Base-by-base conservation (phyloP, 768 basidiomycete species). In the Mycena galericulata region DNA sequence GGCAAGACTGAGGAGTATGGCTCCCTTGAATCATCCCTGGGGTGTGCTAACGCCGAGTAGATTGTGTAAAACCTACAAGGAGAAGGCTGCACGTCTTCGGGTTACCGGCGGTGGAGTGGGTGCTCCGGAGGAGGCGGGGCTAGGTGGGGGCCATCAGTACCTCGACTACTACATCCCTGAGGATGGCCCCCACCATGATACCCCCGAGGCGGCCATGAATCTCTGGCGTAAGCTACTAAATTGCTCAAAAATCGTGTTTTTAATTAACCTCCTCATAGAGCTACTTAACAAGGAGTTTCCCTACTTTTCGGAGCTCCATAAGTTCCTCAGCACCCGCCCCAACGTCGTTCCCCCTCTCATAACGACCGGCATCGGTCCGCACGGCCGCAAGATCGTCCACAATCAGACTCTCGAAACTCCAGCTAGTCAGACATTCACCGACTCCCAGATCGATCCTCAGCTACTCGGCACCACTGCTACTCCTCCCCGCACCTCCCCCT, bases 341-440 rank as follows among this genome's bases (percentile, higher is more conserved):
- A 80, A 75, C 69, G 68, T 73, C 14, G 73, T 55, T 1, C 77
- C 77, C 7, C 73, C 75, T 69, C 68, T 62, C 22, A 32, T 79
- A 8, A 77, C 75, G 1, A 80, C 79, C 60, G 75, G 68, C 8
- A 50, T 78, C 32, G 75, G 78, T 11, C 78, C 78, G 4, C 1
- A 62, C 36, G 78, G 78, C 7, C 53, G 22, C 3, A 49, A 69
- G 47, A 73, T 72, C 6, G 47, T 72, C 4, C 71, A 62, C 26
- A 57, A 69, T n/a, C 78, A 78, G 41, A 62, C 66, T 14, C 75
- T n/a, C n/a, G n/a, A n/a, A n/a, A n/a, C n/a, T n/a, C n/a, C n/a
- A n/a, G n/a, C n/a, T n/a, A n/a, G n/a, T n/a, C n/a, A n/a, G n/a
- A n/a, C 69, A 17, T n/a, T 10, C 24, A 4, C 24, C 1, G 54